These are phyloP conservation scores for Adansonia digitata DNA, from an alignment of 345 rosid species.

Conservation along the genomic window DNA sequence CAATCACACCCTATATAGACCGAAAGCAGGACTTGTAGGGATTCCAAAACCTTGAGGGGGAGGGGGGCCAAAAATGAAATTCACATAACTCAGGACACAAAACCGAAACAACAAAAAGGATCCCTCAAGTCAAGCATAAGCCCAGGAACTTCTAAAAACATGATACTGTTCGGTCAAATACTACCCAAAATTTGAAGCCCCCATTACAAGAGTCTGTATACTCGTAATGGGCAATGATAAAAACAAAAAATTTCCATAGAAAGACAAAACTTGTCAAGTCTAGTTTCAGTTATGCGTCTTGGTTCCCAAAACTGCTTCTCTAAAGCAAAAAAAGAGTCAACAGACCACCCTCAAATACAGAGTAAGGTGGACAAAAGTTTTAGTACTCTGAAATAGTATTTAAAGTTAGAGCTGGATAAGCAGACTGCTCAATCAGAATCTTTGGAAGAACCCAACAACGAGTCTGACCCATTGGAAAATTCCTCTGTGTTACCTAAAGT, in stretches of 20 bases:
- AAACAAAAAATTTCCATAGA: constrained; percentile 10
- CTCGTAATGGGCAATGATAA: constrained; percentile 18
- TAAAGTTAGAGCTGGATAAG: constrained; percentile 31
- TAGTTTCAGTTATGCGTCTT: constrained; percentile 23
- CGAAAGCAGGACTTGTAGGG: constrained; percentile 6
- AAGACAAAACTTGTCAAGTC: constrained; percentile 20
- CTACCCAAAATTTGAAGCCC: constrained; percentile 39
- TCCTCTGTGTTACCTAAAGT: constrained; percentile 55
- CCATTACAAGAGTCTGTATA: constrained; percentile 30
- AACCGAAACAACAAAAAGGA: constrained; percentile 26
- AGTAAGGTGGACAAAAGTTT: constrained; percentile 27
- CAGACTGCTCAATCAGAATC: constrained; percentile 30
- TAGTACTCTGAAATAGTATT: constrained; percentile 22
- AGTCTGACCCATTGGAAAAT: constrained; percentile 47
- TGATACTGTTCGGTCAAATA: constrained; percentile 15
- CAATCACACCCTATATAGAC: constrained; percentile 19
- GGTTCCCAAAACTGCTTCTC: constrained; percentile 34
- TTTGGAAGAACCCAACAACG: constrained; percentile 35
- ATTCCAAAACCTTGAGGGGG: constrained; percentile 15
- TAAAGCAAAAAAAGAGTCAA: constrained; percentile 28
- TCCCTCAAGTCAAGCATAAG: constrained; percentile 17
- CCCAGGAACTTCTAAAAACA: constrained; percentile 27
- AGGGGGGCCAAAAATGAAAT: constrained; percentile 9
- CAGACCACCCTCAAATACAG: constrained; percentile 37
- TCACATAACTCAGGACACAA: constrained; percentile 20